phyloP scores from a whole-genome alignment of 768 basidiomycete genomes.

The Gymnopilus dilepis region DNA sequence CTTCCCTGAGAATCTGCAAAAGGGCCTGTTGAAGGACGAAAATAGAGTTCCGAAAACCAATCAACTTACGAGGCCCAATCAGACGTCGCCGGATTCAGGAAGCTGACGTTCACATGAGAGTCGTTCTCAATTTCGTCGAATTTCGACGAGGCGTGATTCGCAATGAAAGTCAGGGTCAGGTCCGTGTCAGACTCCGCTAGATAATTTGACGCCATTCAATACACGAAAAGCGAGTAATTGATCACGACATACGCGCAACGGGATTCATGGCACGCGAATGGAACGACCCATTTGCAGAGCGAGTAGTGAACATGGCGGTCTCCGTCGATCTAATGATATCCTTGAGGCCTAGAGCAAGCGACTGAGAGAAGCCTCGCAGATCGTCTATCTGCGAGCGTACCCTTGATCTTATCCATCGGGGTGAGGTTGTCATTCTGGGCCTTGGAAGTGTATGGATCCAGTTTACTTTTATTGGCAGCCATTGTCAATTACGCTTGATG shows the following conservation, averaged over 20 bases:
- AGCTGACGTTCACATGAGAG: constrained; percentile 79
- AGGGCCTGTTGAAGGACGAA: not conserved
- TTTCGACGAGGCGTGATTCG: constrained; percentile 75
- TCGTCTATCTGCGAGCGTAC: constrained; percentile 34
- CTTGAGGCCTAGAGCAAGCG: constrained; percentile 56
- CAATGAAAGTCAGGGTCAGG: constrained; percentile 68
- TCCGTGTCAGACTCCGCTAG: constrained; percentile 46
- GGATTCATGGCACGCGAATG: constrained; percentile 87
- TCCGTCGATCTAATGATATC: constrained; percentile 65
- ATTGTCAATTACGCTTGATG: constrained; percentile 4
- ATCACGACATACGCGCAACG: constrained; percentile 53
- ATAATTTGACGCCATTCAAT: not conserved
- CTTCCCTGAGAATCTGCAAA: constrained; percentile 67
- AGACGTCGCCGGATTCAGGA: constrained; percentile 70
- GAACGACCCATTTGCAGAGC: constrained; percentile 65
- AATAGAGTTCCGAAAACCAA: not conserved
- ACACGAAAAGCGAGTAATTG: not conserved
- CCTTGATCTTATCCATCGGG: constrained; percentile 69
- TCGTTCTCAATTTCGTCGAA: constrained; percentile 81
- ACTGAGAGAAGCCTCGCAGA: not conserved
- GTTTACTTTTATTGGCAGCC: constrained; percentile 32
- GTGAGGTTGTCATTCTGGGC: constrained; percentile 63
- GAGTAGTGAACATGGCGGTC: constrained; percentile 81
- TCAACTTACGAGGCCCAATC: constrained; percentile 70
- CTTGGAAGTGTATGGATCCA: constrained; percentile 77